phyloP scores from a whole-genome alignment of 768 basidiomycete genomes.

The Mycena kentingensis region DNA sequence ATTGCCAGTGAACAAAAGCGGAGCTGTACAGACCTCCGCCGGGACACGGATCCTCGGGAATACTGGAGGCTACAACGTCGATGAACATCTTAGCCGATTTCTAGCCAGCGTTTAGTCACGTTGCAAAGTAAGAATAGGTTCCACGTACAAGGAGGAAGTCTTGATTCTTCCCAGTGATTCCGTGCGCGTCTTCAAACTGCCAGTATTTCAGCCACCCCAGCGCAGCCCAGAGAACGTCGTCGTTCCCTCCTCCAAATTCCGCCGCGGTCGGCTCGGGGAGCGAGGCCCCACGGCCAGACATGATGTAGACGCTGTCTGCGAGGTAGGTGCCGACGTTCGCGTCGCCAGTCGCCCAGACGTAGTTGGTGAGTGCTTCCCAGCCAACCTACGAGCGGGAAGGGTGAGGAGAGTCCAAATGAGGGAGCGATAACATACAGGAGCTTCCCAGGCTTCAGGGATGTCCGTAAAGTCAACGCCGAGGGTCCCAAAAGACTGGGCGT shows the following conservation, averaged over 20 bases:
- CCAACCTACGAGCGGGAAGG: not conserved
- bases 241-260: conserved; percentile 3
- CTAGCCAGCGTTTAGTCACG: not conserved
- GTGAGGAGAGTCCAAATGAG: not conserved
- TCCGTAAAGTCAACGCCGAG: no score
- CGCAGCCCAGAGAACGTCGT: conserved; percentile 7
- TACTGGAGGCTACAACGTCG: conserved; percentile 1
- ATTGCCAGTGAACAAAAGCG: no score
- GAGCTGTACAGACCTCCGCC: conserved; percentile 11
- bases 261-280: not conserved
- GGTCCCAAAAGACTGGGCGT: no score
- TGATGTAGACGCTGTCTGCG: not conserved
- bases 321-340: not conserved
- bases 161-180: not conserved
- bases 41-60: not conserved
- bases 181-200: not conserved
- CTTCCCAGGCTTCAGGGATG: conserved; percentile 5
- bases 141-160: not conserved
- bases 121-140: not conserved
- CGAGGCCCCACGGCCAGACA: not conserved
- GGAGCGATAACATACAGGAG: not conserved
- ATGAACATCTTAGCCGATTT: not conserved
- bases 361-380: conserved; percentile 1
- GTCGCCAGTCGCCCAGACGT: not conserved
- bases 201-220: conserved; percentile 1